phyloP scores from a whole-genome alignment of 306 rosid species.

The Senna siamea region DNA sequence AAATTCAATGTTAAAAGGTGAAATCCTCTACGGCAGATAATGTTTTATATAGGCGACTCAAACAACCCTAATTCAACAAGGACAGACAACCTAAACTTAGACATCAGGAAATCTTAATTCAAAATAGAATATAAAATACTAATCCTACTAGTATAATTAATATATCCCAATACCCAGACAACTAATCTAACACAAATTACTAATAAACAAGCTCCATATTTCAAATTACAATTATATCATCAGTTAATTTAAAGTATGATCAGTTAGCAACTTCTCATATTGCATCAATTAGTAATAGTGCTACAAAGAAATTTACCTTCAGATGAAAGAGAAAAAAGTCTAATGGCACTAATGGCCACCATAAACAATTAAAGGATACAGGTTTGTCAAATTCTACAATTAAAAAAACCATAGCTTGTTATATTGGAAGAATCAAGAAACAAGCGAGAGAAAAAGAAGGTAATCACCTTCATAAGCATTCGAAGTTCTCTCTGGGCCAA shows the following conservation, averaged over 20 bases:
- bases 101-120: neutral
- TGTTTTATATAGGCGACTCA: neutral
- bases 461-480: slow-evolving; percentile 70
- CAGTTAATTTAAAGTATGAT: neutral
- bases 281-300: neutral
- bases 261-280: neutral
- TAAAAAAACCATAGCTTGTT: neutral
- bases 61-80: neutral
- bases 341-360: neutral
- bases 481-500: slow-evolving; percentile 70
- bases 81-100: neutral
- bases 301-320: neutral
- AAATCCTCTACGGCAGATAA: neutral
- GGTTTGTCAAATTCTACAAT: neutral
- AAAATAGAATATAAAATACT: neutral
- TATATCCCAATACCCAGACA: neutral
- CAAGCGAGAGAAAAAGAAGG: slow-evolving; percentile 19
- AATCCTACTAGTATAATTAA: neutral
- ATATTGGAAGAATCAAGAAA: slow-evolving; percentile 22
- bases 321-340: neutral
- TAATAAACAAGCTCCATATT: neutral
- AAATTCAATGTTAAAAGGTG: neutral
- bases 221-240: neutral
- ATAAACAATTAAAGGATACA: neutral
- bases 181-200: neutral